phyloP scores from a whole-genome alignment of 208 protist species.

The Wallacemonas sp. region DNA sequence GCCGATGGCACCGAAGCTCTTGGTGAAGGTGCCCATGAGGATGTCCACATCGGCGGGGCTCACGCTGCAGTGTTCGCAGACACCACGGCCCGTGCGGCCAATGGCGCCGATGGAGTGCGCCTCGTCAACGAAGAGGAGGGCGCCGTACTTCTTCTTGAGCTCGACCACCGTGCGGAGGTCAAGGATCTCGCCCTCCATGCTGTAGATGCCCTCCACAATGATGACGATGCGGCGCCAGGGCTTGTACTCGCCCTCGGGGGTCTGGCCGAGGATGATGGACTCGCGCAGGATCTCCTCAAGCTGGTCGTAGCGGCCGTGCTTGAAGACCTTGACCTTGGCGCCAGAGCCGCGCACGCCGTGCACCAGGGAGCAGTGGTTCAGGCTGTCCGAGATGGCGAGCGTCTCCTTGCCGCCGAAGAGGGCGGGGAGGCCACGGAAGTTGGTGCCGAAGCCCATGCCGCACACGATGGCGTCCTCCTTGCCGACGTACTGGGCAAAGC shows the following conservation, averaged over 20 bases:
- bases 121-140: conserved; percentile 98
- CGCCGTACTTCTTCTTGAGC: conserved; percentile 96
- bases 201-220: conserved; percentile 98
- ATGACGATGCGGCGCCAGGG: conserved; percentile 91
- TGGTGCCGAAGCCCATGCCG: conserved; percentile 92
- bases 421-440: conserved; percentile 84
- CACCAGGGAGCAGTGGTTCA: conserved; percentile 98
- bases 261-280: conserved; percentile 89
- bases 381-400: conserved; percentile 92
- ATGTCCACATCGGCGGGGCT: conserved; percentile 92
- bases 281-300: conserved; percentile 92
- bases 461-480: conserved; percentile 96
- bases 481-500: conserved; percentile 91
- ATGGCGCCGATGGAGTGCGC: conserved; percentile 98
- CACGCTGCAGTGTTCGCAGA: conserved; percentile 93
- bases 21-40: conserved; percentile 97
- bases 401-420: conserved; percentile 95
- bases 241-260: conserved; percentile 67
- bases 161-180: conserved; percentile 94
- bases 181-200: conserved; percentile 98
- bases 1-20: conserved; percentile 96
- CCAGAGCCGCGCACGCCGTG: conserved; percentile 92
- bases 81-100: conserved; percentile 92
- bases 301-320: conserved; percentile 93
- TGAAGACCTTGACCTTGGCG: conserved; percentile 91